These are phyloP conservation scores for Poa pratensis DNA, from an alignment of 176 grass and related monocot species.

Conservation along the genomic window DNA sequence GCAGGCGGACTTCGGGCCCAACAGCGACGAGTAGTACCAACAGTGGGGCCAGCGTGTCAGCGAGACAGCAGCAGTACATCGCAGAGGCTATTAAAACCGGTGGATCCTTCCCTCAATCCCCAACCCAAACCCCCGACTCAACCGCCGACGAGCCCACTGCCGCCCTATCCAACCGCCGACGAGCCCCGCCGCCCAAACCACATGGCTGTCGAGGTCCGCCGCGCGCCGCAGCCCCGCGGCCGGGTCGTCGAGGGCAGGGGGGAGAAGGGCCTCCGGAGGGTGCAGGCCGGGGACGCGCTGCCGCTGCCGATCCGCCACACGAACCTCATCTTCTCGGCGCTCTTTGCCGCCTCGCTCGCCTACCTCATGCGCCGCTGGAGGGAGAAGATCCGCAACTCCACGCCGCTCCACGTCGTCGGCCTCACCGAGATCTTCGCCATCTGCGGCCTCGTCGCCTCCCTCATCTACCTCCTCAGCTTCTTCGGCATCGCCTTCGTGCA, in stretches of 20 bases:
- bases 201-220: slow-evolving; percentile 47
- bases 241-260: neutral
- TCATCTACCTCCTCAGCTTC: slow-evolving; percentile 85
- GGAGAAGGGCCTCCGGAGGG: slow-evolving; percentile 21
- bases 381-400: slow-evolving; percentile 75
- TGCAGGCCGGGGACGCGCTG: slow-evolving; percentile 64
- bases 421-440: slow-evolving; percentile 77
- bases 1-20: slow-evolving; percentile 20
- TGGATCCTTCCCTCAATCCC: slow-evolving; percentile 29
- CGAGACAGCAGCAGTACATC: neutral
- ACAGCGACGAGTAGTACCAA: neutral
- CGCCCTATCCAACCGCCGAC: neutral
- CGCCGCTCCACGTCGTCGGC: slow-evolving; percentile 69
- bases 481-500: slow-evolving; percentile 86
- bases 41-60: slow-evolving; percentile 18
- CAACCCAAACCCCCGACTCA: slow-evolving; percentile 17
- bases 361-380: slow-evolving; percentile 84
- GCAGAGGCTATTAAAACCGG: slow-evolving; percentile 21
- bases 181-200: neutral
- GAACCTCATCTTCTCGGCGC: slow-evolving; percentile 64
- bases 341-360: slow-evolving; percentile 67
- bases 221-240: too few species aligned
- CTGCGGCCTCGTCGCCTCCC: slow-evolving; percentile 70
- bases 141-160: too few species aligned
- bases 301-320: slow-evolving; percentile 75